phyloP scores from a whole-genome alignment of 2,329 filamentous ascomycete genomes.

The Aspergillus pseudoviridinutans region DNA sequence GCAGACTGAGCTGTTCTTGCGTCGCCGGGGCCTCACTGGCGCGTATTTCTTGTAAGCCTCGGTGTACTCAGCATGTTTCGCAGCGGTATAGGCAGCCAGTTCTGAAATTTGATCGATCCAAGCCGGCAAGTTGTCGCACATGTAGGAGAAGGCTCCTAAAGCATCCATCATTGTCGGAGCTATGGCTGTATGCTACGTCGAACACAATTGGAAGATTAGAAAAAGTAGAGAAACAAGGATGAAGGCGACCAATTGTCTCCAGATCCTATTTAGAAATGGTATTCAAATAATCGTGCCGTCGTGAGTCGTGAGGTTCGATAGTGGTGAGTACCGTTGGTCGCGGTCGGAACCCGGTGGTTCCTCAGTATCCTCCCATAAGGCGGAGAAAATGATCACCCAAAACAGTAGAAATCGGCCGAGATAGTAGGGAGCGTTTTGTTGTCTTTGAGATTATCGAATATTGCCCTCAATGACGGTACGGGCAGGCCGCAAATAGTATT shows the following conservation, averaged over 20 bases:
- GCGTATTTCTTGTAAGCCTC: constrained; percentile 39
- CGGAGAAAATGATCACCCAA: background rate
- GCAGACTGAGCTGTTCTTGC: constrained; percentile 41
- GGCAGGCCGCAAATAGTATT: background rate
- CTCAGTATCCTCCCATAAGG: background rate
- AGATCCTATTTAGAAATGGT: background rate
- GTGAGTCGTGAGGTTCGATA: background rate
- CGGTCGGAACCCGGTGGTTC: background rate
- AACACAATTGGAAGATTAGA: background rate
- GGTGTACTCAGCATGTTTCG: constrained; percentile 41
- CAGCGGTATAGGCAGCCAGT: constrained; percentile 37
- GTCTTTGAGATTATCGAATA: background rate
- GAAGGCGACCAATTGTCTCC: background rate
- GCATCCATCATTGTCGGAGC: constrained; percentile 39
- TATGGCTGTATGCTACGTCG: constrained; percentile 9
- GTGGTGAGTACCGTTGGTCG: background rate
- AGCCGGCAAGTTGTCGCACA: constrained; percentile 42
- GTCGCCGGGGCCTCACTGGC: constrained; percentile 27
- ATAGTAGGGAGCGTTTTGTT: background rate
- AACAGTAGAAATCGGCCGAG: background rate
- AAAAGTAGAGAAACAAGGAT: background rate
- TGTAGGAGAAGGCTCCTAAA: constrained; percentile 42
- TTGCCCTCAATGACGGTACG: background rate
- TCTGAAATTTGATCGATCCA: constrained; percentile 43
- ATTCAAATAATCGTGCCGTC: background rate